Evolutionary conservation across 1,284 basidiomycete genomes (phyloP).

Genomic region (Flammula alnicola): DNA sequence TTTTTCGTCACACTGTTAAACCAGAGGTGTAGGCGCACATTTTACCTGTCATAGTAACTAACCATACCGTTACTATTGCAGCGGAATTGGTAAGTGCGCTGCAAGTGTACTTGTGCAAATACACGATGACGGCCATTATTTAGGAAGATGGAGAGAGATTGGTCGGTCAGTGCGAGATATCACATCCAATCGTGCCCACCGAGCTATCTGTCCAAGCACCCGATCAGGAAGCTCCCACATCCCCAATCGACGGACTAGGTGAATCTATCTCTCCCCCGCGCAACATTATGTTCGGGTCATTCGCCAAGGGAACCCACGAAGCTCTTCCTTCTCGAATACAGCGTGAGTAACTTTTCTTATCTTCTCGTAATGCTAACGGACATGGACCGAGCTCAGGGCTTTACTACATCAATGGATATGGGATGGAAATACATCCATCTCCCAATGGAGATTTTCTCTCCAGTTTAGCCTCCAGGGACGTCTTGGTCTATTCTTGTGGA

Average conservation of each 20-base stretch:
- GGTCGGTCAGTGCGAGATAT: slow-evolving; percentile 97
- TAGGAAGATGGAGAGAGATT: slow-evolving; percentile 81
- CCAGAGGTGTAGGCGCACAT: slow-evolving; percentile 64
- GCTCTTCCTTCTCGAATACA: slow-evolving; percentile 68
- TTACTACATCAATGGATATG: slow-evolving; percentile 94
- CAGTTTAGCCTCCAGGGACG: slow-evolving; percentile 65
- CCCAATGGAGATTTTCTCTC: slow-evolving; percentile 85
- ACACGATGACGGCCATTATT: slow-evolving; percentile 8
- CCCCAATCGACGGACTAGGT: slow-evolving; percentile 57
- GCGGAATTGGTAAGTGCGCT: slow-evolving; percentile 74
- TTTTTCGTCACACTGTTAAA: slow-evolving; percentile 27
- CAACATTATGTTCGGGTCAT: slow-evolving; percentile 74
- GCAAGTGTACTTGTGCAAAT: slow-evolving; percentile 32
- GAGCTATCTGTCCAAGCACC: slow-evolving; percentile 28
- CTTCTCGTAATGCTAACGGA: slow-evolving; percentile 15
- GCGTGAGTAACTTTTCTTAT: slow-evolving; percentile 48
- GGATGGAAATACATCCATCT: slow-evolving; percentile 86
- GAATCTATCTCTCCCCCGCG: slow-evolving; percentile 48
- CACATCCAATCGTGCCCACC: slow-evolving; percentile 77
- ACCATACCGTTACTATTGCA: slow-evolving; percentile 97
- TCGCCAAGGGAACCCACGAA: slow-evolving; percentile 57
- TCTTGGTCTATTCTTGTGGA: slow-evolving; percentile 90
- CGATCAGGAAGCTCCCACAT: slow-evolving; percentile 42
- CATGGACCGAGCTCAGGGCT: slow-evolving; percentile 55
- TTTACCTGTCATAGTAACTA: slow-evolving; percentile 92